phyloP scores from a whole-genome alignment of 345 rosid species.

The Erysimum cheiranthoides region DNA sequence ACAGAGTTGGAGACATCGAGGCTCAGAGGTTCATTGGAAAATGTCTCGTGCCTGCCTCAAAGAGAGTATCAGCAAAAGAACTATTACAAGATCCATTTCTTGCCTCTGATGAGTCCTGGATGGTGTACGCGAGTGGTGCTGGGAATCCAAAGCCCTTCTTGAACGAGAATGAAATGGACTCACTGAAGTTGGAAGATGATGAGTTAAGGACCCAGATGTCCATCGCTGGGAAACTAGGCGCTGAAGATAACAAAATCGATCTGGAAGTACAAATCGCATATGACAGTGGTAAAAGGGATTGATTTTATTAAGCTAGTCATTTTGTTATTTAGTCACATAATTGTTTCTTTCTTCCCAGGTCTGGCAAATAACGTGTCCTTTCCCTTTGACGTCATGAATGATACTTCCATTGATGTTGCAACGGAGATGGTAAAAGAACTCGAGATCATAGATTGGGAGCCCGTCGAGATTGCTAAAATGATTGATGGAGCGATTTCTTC shows the following conservation, averaged over 20 bases:
- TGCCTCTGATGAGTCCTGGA: slow-evolving; percentile 51
- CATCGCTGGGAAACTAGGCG: slow-evolving; percentile 68
- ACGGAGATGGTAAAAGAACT: slow-evolving; percentile 84
- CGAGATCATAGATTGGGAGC: slow-evolving; percentile 74
- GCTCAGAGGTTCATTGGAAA: slow-evolving; percentile 70
- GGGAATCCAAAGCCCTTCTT: slow-evolving; percentile 59
- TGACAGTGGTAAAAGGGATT: slow-evolving; percentile 53
- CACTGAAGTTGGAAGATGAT: slow-evolving; percentile 55
- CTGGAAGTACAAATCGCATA: slow-evolving; percentile 67
- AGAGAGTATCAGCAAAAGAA: slow-evolving; percentile 68
- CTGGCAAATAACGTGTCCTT: slow-evolving; percentile 56
- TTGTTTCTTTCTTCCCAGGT: slow-evolving; percentile 51
- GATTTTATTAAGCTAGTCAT: slow-evolving; percentile 17
- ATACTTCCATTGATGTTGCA: slow-evolving; percentile 76
- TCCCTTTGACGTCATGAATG: slow-evolving; percentile 67
- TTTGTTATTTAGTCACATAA: slow-evolving; percentile 14
- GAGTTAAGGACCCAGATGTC: slow-evolving; percentile 60
- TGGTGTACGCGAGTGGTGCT: slow-evolving; percentile 38
- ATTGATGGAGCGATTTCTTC: slow-evolving; percentile 69
- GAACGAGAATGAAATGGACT: slow-evolving; percentile 59
- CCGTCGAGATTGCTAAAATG: slow-evolving; percentile 72
- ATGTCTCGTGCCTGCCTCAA: slow-evolving; percentile 68
- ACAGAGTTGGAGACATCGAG: slow-evolving; percentile 63
- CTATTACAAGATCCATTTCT: slow-evolving; percentile 73
- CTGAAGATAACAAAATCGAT: slow-evolving; percentile 70